Evolutionary conservation across 2,329 filamentous ascomycete genomes (phyloP), one percentile per base, ranked within the genome.

Genomic region (Neofusicoccum laricinum): DNA sequence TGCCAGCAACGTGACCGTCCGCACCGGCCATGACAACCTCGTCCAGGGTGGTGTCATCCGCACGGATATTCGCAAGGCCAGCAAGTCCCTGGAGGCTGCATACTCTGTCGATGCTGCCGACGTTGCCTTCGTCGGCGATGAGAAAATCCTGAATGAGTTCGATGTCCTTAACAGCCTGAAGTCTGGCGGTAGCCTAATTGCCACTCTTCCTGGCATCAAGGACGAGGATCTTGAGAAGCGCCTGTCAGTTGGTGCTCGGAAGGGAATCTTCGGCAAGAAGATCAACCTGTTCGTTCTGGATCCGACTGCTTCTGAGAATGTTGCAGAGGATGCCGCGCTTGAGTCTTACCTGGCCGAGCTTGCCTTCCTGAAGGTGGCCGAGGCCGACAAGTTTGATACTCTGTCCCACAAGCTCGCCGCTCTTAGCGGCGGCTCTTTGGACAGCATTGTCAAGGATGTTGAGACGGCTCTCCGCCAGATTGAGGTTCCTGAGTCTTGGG

Each of bases 171-270:
- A 87, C 67, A 88, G 85, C 58, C 80, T 94, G 67, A 92, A 90
- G 78, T 71, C 85, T 45, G 86, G 87, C 61, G 90, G 90, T 63
- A 89, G 88, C 68, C 77, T 97, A 49, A 84, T 97, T 63, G 73
- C 97, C 46, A 91, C 88, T 72, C 84, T 95, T 25, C 85, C 91
- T 32, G 89, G 88, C 69, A 87, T 92, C 76, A 97, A 96, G 80
- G 87, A 92, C 59, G 94, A 96, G 49, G 93, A 97, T 40, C 76
- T 93, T 6, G 94, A 98, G 81, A 96, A 96, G 85, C 89, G 91
- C 70, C 81, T 99, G 5, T 86, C 92, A 1, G 82, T 84, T 41
- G 76, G 82, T 51, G 86, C 95, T 68, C 88, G 90, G 73, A 92
- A 90, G 77, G 82, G 85, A 14, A 79, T 97, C 58, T 86, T 87